A percentile compares a stretch with the other conserved stretches of the same genome.
Evolutionary conservation across 805 yeast species (phyloP).

Genomic region (Alloascoidea hylecoeti): DNA sequence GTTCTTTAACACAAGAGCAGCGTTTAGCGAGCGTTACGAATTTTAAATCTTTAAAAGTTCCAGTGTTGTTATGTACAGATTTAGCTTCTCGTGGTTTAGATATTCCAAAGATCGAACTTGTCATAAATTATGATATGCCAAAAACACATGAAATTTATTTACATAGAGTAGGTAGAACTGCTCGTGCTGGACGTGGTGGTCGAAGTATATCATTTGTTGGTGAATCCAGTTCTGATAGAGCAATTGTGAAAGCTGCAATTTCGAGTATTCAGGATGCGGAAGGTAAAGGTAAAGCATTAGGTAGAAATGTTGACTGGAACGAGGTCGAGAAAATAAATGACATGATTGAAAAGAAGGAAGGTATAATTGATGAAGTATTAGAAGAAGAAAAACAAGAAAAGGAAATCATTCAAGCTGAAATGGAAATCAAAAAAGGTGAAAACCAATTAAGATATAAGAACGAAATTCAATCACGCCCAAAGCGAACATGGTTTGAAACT

Average conservation of each 20-base stretch:
- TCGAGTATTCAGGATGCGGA: conserved; percentile 39
- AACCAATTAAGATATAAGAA: conserved; percentile 66
- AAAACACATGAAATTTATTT: conserved; percentile 80
- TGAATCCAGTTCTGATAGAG: conserved; percentile 75
- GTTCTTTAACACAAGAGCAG: conserved; percentile 82
- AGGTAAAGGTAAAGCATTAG: conserved; percentile 50
- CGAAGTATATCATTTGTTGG: conserved; percentile 88
- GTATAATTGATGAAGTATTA: conserved; percentile 58
- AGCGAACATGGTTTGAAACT: conserved; percentile 90
- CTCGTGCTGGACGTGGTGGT: conserved; percentile 98
- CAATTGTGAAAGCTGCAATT: conserved; percentile 83
- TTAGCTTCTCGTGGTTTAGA: conserved; percentile 98
- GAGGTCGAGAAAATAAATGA: conserved; percentile 59
- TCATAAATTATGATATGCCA: conserved; percentile 93
- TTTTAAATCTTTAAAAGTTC: conserved; percentile 72
- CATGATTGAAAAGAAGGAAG: conserved; percentile 44
- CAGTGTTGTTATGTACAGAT: conserved; percentile 90
- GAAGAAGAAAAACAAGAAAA: conserved; percentile 84
- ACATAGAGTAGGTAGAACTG: conserved; percentile 98
- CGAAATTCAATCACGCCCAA: conserved; percentile 84
- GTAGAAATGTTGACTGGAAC: conserved; percentile 84
- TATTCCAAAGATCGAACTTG: conserved; percentile 94
- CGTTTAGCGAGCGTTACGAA: conserved; percentile 74
- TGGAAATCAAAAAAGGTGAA: conserved; percentile 77
- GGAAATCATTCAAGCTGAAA: conserved; percentile 77